Percentiles rank a stretch among this genome's conserved stretches.
phyloP scores from a whole-genome alignment of 176 grass and related monocot genomes.

The Carex scoparia region DNA sequence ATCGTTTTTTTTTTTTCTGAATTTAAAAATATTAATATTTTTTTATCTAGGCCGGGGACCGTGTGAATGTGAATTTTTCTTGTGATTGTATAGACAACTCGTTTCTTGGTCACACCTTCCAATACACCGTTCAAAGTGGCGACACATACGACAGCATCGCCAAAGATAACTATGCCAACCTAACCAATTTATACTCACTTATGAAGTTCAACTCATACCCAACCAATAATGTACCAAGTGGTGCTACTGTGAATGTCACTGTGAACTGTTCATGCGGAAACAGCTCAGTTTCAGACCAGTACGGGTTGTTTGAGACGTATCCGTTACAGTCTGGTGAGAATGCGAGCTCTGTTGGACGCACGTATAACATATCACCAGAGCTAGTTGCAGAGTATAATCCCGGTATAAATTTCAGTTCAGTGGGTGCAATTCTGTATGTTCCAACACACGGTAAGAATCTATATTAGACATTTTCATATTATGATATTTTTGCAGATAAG shows the following conservation, averaged over 20 bases:
- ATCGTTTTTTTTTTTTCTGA: not conserved
- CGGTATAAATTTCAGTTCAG: constrained; percentile 27
- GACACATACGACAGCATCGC: constrained; percentile 35
- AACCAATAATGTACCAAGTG: constrained; percentile 30
- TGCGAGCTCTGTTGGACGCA: constrained; percentile 30
- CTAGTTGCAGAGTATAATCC: constrained; percentile 56
- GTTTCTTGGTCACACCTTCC: constrained; percentile 47
- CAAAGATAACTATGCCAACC: constrained; percentile 10
- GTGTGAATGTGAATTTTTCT: constrained; percentile 40
- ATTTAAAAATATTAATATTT: not conserved
- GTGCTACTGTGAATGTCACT: constrained; percentile 29
- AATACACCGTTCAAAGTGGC: not conserved
- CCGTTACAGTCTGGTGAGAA: constrained; percentile 51
- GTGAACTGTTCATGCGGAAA: constrained; percentile 88
- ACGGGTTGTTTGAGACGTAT: constrained; percentile 69
- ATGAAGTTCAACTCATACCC: constrained; percentile 35
- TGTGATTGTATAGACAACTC: constrained; percentile 30
- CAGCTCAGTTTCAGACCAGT: constrained; percentile 18
- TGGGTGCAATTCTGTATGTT: constrained; percentile 45
- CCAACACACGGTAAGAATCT: constrained; percentile 49
- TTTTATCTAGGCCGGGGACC: constrained; percentile 5
- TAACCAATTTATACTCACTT: constrained; percentile 53
- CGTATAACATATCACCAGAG: constrained; percentile 17
- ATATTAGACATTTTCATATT: not conserved
- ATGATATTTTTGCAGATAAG: constrained; percentile 4